A percentile compares a stretch with the other conserved stretches of the same genome.
These are phyloP conservation scores for Teratosphaeriaceae sp. DNA, from an alignment of 2,329 filamentous ascomycete genomes.

Conservation along the genomic window DNA sequence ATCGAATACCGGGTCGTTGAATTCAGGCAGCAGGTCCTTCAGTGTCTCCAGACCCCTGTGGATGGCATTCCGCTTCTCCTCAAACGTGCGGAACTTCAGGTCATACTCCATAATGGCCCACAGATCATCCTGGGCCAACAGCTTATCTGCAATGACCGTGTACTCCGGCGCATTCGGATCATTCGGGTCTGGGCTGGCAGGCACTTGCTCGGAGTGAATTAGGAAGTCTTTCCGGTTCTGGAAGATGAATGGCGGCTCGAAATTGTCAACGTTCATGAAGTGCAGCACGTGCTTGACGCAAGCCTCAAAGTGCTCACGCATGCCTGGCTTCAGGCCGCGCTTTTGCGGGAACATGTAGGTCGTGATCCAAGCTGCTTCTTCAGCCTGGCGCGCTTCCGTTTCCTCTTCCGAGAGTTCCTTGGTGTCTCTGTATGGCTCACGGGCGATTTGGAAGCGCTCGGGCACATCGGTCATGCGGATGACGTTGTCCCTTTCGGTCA, in stretches of 20 bases:
- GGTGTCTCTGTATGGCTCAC: constrained; percentile 73
- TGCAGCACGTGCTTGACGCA: constrained; percentile 88
- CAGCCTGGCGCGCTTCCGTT: constrained; percentile 54
- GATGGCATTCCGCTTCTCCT: constrained; percentile 85
- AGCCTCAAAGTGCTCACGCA: constrained; percentile 76
- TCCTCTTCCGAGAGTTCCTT: constrained; percentile 75
- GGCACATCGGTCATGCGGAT: constrained; percentile 87
- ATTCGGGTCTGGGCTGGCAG: constrained; percentile 54
- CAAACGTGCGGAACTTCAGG: constrained; percentile 85
- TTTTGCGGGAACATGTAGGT: constrained; percentile 88
- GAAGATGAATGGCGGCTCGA: constrained; percentile 95
- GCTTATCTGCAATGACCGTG: constrained; percentile 72
- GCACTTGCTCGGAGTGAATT: constrained; percentile 74
- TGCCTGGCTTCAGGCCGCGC: constrained; percentile 52
- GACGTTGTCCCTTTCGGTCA: constrained; percentile 90
- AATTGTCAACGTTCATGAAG: constrained; percentile 89
- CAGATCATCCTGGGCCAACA: constrained; percentile 85
- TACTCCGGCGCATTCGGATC: constrained; percentile 67
- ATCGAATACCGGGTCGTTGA: constrained; percentile 69
- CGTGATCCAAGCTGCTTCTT: constrained; percentile 89
- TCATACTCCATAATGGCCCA: constrained; percentile 95
- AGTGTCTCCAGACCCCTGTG: constrained; percentile 72
- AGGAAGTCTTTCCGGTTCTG: constrained; percentile 97
- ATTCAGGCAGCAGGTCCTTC: constrained; percentile 48
- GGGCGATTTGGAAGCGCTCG: constrained; percentile 87